These are phyloP conservation scores for Fusarium falciforme DNA, from an alignment of 2,329 filamentous ascomycete species.

Conservation along the genomic window DNA sequence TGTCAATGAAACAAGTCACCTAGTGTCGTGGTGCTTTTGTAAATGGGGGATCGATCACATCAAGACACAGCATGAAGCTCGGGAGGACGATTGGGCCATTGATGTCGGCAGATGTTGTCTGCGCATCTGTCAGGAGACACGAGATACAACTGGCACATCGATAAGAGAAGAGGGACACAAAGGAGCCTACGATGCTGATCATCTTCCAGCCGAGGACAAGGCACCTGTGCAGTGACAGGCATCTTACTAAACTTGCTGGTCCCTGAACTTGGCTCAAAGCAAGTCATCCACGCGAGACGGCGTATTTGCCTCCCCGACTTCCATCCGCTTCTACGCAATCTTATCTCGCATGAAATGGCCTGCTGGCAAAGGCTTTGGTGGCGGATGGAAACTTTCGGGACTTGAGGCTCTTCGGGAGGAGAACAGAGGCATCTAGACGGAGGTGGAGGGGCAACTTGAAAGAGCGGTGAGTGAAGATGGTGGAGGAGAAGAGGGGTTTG, in stretches of 20 bases:
- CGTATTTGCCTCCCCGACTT: conserved; percentile 2
- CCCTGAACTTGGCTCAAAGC: neutral
- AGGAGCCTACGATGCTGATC: conserved; percentile 1
- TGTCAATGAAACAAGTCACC: conserved; percentile 6
- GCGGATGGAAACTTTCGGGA: conserved; percentile 11
- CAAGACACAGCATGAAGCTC: neutral
- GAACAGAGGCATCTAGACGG: conserved; percentile 1
- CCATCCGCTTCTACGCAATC: conserved; percentile 7
- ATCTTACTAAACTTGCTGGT: conserved; percentile 4
- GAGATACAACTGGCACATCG: conserved; percentile 13
- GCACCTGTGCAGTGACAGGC: conserved; percentile 7
- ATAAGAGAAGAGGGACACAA: conserved; percentile 4
- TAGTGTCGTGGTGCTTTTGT: conserved; percentile 6
- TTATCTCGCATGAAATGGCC: neutral
- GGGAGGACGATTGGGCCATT: conserved; percentile 15
- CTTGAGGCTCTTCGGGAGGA: conserved; percentile 35
- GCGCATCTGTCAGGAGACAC: conserved; percentile 13
- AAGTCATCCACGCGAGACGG: conserved; percentile 3
- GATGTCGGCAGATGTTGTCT: conserved; percentile 1
- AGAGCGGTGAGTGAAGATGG: conserved; percentile 43
- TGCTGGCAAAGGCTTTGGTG: neutral
- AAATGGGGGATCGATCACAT: conserved; percentile 7
- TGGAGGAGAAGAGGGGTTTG: conserved; percentile 39
- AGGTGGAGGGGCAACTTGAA: conserved; percentile 28
- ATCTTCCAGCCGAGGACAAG: conserved; percentile 4